A percentile compares a stretch with the other conserved stretches of the same genome.
Evolutionary conservation across 2,329 filamentous ascomycete genomes (phyloP).

Genomic region (Hymenoscyphus occultus): DNA sequence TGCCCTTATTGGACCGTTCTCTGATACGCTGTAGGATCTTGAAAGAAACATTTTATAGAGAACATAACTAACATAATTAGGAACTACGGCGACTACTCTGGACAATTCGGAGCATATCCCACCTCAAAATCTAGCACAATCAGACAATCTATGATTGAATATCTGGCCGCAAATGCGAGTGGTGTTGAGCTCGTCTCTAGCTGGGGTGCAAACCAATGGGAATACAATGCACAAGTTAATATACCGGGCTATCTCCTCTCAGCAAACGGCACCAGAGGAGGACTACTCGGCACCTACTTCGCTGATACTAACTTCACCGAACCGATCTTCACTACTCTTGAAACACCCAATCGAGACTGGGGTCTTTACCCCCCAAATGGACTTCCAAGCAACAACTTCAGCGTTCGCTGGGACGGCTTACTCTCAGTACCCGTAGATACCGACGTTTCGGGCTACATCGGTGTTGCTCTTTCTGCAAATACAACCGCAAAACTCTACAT

Average conservation of each 20-base stretch:
- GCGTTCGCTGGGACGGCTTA: slow-evolving; percentile 43
- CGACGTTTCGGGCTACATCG: slow-evolving; percentile 43
- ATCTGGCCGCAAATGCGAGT: slow-evolving; percentile 26
- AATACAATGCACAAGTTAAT: slow-evolving; percentile 44
- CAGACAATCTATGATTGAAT: slow-evolving; percentile 38
- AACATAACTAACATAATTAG: slow-evolving; percentile 8
- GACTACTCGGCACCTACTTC: slow-evolving; percentile 42
- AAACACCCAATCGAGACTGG: slow-evolving; percentile 44
- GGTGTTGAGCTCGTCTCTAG: slow-evolving; percentile 39
- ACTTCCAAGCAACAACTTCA: slow-evolving; percentile 45
- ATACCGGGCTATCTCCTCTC: slow-evolving; percentile 44
- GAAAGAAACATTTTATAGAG: not conserved
- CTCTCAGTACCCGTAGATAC: slow-evolving; percentile 39
- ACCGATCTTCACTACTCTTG: slow-evolving; percentile 34
- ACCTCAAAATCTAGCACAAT: slow-evolving; percentile 41
- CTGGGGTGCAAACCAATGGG: slow-evolving; percentile 45
- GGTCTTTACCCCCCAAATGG: slow-evolving; percentile 44
- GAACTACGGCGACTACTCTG: slow-evolving; percentile 42
- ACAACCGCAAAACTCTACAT: slow-evolving; percentile 41
- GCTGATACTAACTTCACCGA: slow-evolving; percentile 40
- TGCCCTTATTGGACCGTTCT: not conserved
- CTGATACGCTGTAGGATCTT: not conserved
- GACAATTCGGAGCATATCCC: slow-evolving; percentile 42
- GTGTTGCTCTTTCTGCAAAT: slow-evolving; percentile 42
- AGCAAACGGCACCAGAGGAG: slow-evolving; percentile 36